These are phyloP conservation scores for Lactarius sp. DNA, from an alignment of 768 basidiomycete species.

Conservation along the genomic window DNA sequence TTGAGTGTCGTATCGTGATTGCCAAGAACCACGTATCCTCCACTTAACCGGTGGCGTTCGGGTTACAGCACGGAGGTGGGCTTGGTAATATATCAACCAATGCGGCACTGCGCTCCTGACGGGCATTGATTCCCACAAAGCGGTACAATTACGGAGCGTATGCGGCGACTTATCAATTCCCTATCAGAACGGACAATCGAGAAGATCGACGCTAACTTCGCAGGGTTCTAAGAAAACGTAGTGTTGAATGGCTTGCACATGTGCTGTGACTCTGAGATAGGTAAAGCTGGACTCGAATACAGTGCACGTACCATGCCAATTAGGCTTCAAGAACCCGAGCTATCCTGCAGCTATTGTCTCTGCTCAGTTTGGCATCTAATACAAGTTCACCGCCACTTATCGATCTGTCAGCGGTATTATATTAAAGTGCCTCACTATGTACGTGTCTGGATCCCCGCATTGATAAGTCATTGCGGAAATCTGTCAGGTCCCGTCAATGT, in stretches of 20 bases:
- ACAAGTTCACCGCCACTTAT: not conserved
- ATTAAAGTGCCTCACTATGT: constrained; percentile 6
- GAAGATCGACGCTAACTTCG: not conserved
- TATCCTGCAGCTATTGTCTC: not conserved
- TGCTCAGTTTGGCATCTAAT: constrained; percentile 5
- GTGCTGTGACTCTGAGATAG: not conserved
- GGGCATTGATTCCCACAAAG: not conserved
- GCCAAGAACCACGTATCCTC: not conserved
- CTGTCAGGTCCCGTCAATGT: constrained; percentile 11
- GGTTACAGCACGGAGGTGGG: not conserved
- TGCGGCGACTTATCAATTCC: not conserved
- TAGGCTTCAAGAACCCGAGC: constrained; percentile 14
- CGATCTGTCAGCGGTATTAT: constrained; percentile 9
- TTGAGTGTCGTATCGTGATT: not conserved
- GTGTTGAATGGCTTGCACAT: not conserved
- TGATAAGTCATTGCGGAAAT: constrained; percentile 3
- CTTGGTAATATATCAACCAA: not conserved
- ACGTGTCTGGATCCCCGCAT: constrained; percentile 4
- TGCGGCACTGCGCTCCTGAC: not conserved
- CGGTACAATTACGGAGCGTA: not conserved
- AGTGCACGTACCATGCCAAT: constrained; percentile 5
- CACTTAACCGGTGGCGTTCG: not conserved
- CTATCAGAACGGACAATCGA: constrained; percentile 1
- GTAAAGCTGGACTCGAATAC: not conserved
- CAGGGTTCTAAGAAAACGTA: not conserved